Evolutionary conservation across 1,139 yeast species (phyloP), one percentile per base, ranked within the genome.

Genomic region (Arxiozyma bovina): DNA sequence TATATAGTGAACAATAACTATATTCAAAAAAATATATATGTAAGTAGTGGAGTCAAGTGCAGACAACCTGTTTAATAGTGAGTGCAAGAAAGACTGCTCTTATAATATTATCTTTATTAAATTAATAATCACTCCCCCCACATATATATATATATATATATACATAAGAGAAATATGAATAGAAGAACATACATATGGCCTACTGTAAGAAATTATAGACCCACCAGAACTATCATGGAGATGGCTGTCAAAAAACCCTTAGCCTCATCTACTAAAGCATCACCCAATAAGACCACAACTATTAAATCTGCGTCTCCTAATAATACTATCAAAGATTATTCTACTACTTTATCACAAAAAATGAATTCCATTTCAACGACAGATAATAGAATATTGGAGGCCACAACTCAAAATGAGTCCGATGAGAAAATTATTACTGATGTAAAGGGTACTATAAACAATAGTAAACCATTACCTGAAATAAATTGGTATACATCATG

Each of bases 401-500:
- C 34, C 8, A 34, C 40, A 34, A 15, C n/a, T 34, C 40, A 34
- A 34, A 34, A 5, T 34, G 3, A n/a, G 2, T 15, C 40, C n/a
- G 8, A 34, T 12, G 40, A 34, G 12, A 15, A 34, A 4, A 15
- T n/a, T 34, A 34, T 12, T 34, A 34, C n/a, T 20, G 42, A 20
- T 30, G 23, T 20, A 43, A 23, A 34, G 5, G 44, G 41, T n/a
- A 44, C n/a, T 22, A 21, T 7, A n/a, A 21, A 17, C 7, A 27
- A 12, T n/a, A 30, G n/a, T 1, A 18, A 11, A 1, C 25, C 25
- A 3, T 9, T 38, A 8, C 21, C 30, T 18, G 55, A 52, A 12
- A 63, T 72, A 42, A 72, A 87, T 64, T 87, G 95, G 95, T 77
- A 87, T 5, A 82, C 79, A 46, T 85, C 94, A 1, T 88, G 82